These are phyloP conservation scores for Xylaria sp. DNA, from an alignment of 495 filamentous ascomycete genomes.

Conservation along the genomic window DNA sequence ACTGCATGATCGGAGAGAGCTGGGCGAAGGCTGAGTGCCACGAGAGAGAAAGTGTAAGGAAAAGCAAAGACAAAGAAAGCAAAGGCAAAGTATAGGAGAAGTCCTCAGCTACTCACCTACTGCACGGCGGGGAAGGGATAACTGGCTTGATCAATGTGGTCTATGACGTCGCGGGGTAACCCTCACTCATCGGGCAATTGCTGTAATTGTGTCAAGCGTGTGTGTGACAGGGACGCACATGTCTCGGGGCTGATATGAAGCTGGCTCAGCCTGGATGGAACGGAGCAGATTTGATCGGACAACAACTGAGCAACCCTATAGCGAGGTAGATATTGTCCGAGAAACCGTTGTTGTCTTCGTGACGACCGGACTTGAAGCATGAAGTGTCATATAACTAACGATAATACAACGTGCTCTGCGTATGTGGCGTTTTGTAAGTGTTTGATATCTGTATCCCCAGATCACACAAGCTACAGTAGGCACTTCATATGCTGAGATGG, in stretches of 20 bases:
- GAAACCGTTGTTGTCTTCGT: not conserved
- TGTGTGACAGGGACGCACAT: slow-evolving; percentile 2
- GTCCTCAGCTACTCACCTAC: not conserved
- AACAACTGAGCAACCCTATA: slow-evolving; percentile 4
- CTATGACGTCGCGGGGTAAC: not conserved
- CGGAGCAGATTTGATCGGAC: not conserved
- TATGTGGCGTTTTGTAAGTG: not conserved
- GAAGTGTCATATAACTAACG: not conserved
- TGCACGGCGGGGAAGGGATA: not conserved
- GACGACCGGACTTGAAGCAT: not conserved
- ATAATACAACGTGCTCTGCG: slow-evolving; percentile 7
- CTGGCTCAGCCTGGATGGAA: slow-evolving; percentile 1
- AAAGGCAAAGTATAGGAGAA: not conserved
- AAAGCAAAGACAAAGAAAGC: not conserved
- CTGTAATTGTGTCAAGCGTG: slow-evolving; percentile 5
- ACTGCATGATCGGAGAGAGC: slow-evolving; percentile 14
- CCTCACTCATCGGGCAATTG: not conserved
- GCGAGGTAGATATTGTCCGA: not conserved
- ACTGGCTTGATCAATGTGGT: slow-evolving; percentile 2
- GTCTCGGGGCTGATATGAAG: slow-evolving; percentile 20
- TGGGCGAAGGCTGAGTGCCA: not conserved
- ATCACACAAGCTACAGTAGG: not conserved
- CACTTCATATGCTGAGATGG: not conserved
- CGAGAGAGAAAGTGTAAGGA: not conserved
- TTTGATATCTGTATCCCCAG: not conserved